These are phyloP conservation scores for Canavalia ensiformis DNA, from an alignment of 306 rosid genomes.

Conservation along the genomic window DNA sequence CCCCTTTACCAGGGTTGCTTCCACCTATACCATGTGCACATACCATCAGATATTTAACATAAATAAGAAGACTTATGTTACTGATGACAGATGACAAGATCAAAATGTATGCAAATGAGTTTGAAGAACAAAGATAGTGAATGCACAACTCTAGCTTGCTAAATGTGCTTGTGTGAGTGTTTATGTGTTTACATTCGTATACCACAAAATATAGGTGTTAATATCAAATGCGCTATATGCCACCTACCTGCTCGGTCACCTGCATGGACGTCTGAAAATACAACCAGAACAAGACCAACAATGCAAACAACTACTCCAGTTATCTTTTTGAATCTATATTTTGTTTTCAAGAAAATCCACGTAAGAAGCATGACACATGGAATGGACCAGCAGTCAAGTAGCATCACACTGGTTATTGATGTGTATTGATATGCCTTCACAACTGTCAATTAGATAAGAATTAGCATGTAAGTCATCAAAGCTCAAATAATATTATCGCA, in stretches of 20 bases:
- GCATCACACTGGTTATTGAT: slow-evolving; percentile 83
- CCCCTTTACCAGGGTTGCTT: slow-evolving; percentile 74
- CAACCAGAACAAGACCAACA: slow-evolving; percentile 75
- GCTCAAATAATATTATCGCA: neutral
- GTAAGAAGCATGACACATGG: slow-evolving; percentile 85
- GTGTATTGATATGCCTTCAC: slow-evolving; percentile 92
- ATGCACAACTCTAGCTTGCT: slow-evolving; percentile 11
- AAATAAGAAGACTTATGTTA: slow-evolving; percentile 16
- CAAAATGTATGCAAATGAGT: neutral
- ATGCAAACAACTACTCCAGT: slow-evolving; percentile 74
- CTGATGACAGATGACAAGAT: slow-evolving; percentile 21
- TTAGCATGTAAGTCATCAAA: slow-evolving; percentile 4
- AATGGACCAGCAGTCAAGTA: slow-evolving; percentile 87
- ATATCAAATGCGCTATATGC: slow-evolving; percentile 12
- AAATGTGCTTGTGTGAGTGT: neutral
- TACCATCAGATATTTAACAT: slow-evolving; percentile 40
- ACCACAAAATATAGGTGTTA: slow-evolving; percentile 23
- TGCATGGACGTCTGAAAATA: slow-evolving; percentile 86
- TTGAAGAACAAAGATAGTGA: neutral
- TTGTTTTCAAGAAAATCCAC: slow-evolving; percentile 87
- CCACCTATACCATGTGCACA: slow-evolving; percentile 67
- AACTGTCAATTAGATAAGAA: slow-evolving; percentile 62
- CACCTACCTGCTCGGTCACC: slow-evolving; percentile 73
- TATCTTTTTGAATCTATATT: slow-evolving; percentile 69
- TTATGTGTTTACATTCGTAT: neutral